Base-by-base conservation (phyloP, 1,284 basidiomycete species). In the Vanrija sp. region DNA sequence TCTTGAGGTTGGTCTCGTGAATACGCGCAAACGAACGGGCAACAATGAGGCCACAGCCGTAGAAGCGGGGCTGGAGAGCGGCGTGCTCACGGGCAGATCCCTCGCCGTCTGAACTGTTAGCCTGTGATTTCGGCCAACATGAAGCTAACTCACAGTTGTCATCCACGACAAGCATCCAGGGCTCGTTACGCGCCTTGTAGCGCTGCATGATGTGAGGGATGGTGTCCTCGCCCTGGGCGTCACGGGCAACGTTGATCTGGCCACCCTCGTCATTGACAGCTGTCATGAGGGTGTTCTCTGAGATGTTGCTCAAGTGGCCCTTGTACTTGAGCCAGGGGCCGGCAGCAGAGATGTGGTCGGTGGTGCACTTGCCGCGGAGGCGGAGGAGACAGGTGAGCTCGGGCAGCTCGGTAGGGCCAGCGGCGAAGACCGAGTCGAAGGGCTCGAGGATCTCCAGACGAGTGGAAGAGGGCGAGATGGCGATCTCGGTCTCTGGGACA, bases 281-380 rank as follows among this genome's bases (percentile, higher is more conserved):
- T 6, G 83, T 86, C 66, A 83, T 86, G 61, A 84, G 77, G 14
- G 96, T 85, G 77, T 98, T 98, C 75, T 98, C 92, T 1, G 94
- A 93, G 57, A 98, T 93, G 75, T 98, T 97, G 41, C 86, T 88
- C 41, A 98, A 79, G 77, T 98, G 94, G 0, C 94, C 81, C 66
- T 78, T 98, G 80, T 96, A 99, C 80, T 98, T 98, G 62, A 98
- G 79, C 96, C 96, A 98, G 38, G 91, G 88, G 2, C 93, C 93
- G 25, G 93, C 94, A 46, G 94, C 93, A 39, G 88, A 92, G 55
- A 97, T 97, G 73, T 97, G 93, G 70, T 81, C 80, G 60, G 80
- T 99, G 16, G 95, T 98, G 77, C 95, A 98, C 78, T 99, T 98
- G 45, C 96, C 96, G 62, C 89, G 80, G 16, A 98, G 89, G 23